phyloP scores from a whole-genome alignment of 495 filamentous ascomycete genomes.

The Hypoxylon crocopeplum region DNA sequence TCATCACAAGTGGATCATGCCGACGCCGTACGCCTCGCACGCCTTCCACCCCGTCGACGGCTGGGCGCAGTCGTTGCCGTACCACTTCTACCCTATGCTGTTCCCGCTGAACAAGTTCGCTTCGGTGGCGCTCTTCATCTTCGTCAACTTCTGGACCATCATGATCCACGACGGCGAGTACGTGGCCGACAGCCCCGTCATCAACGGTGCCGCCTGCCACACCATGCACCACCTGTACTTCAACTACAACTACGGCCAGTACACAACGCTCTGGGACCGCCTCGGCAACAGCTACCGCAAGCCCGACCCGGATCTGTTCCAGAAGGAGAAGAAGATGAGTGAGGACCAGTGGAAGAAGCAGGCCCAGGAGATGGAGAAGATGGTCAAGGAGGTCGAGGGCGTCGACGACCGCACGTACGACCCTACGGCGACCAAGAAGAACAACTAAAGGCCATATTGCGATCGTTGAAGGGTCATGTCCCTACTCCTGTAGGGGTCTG shows the following conservation, averaged over 20 bases:
- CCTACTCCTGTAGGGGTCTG: no score
- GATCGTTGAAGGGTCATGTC: background rate
- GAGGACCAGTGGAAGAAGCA: conserved; percentile 82
- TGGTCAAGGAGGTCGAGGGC: conserved; percentile 85
- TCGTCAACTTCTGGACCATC: conserved; percentile 97
- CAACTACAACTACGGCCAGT: conserved; percentile 99
- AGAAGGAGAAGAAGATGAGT: conserved; percentile 87
- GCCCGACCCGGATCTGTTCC: conserved; percentile 87
- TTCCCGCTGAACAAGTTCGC: conserved; percentile 93
- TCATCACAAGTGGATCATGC: conserved; percentile 99
- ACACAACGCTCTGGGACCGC: conserved; percentile 94
- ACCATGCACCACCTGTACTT: conserved; percentile 98
- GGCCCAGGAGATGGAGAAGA: conserved; percentile 82
- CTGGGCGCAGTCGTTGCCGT: conserved; percentile 88
- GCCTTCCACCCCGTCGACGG: conserved; percentile 97
- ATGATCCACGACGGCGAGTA: conserved; percentile 99
- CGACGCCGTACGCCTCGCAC: conserved; percentile 88
- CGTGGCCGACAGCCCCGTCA: conserved; percentile 81
- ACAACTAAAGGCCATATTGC: conserved; percentile 40
- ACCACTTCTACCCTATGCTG: conserved; percentile 92
- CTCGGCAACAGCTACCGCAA: conserved; percentile 86
- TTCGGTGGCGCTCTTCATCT: conserved; percentile 84
- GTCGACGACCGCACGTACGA: conserved; percentile 80
- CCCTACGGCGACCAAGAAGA: conserved; percentile 55
- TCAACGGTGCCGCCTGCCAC: conserved; percentile 96